A percentile compares a stretch with the other conserved stretches of the same genome.
Conservation (phyloP, 2,329 filamentous ascomycete genomes). For the Westerdykella ornata region DNA sequence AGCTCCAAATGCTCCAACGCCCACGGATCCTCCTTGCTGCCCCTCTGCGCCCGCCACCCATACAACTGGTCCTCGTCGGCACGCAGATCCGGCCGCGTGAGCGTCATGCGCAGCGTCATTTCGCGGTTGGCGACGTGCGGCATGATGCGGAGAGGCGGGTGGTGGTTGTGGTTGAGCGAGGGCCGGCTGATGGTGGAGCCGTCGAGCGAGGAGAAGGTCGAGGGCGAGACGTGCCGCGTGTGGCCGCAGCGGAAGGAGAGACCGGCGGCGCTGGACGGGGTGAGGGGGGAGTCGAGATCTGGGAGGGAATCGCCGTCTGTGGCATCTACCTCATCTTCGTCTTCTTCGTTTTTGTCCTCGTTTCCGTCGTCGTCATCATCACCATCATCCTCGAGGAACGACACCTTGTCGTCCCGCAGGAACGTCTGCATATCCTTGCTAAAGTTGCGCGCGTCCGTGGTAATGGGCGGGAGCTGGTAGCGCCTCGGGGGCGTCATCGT, state of each 20-base stretch:
- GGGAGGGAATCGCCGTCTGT: not conserved
- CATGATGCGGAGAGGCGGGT: conserved; percentile 21
- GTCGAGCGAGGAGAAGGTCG: conserved; percentile 29
- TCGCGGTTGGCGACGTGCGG: too few species aligned
- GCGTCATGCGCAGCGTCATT: conserved; percentile 94
- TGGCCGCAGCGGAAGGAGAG: conserved; percentile 11
- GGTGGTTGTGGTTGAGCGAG: conserved; percentile 8
- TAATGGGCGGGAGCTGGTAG: conserved; percentile 30
- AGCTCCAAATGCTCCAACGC: conserved; percentile 49
- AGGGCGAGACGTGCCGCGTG: conserved; percentile 24
- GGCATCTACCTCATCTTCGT: conserved; percentile 14
- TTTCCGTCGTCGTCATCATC: conserved; percentile 29
- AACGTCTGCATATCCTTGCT: conserved; percentile 53
- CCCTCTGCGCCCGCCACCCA: conserved; percentile 51
- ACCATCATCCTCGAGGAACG: conserved; percentile 33
- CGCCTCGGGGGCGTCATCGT: conserved; percentile 11
- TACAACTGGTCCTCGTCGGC: conserved; percentile 67
- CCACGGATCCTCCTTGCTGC: conserved; percentile 41
- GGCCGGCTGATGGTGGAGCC: conserved; percentile 10
- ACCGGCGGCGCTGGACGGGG: conserved; percentile 27
- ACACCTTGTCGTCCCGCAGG: conserved; percentile 51
- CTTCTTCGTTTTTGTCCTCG: conserved; percentile 26
- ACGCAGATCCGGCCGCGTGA: conserved; percentile 81
- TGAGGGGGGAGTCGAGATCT: conserved; percentile 26
- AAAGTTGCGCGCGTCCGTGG: conserved; percentile 36